phyloP scores from a whole-genome alignment of 2,329 filamentous ascomycete genomes.

The Fusarium hostae region DNA sequence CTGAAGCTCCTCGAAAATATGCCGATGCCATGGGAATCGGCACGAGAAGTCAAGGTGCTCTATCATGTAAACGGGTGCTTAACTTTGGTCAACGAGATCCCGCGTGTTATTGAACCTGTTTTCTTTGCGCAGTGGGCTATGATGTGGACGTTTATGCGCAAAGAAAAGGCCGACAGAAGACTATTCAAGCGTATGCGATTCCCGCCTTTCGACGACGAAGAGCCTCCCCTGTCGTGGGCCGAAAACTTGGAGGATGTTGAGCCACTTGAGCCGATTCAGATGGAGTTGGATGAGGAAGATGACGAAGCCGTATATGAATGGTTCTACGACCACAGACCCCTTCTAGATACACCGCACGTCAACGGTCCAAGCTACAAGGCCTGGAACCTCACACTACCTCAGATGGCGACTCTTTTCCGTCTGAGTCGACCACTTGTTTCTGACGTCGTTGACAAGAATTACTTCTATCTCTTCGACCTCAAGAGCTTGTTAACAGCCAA shows the following conservation, averaged over 20 bases:
- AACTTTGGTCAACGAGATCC: conserved; percentile 95
- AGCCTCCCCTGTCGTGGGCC: conserved; percentile 96
- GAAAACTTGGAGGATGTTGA: conserved; percentile 99
- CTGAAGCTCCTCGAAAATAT: conserved; percentile 98
- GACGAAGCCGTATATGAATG: conserved; percentile 93
- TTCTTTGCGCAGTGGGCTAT: conserved; percentile 99
- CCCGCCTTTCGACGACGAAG: conserved; percentile 97
- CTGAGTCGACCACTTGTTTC: conserved; percentile 90
- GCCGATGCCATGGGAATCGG: conserved; percentile 99
- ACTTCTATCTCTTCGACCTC: conserved; percentile 96
- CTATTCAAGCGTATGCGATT: conserved; percentile 99
- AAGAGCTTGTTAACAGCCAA: conserved; percentile 97
- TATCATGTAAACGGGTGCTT: conserved; percentile 98
- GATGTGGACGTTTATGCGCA: conserved; percentile 99
- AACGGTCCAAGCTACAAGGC: conserved; percentile 96
- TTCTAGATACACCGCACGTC: conserved; percentile 91
- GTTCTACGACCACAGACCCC: conserved; percentile 95
- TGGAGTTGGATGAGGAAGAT: conserved; percentile 96
- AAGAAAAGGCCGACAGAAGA: conserved; percentile 94
- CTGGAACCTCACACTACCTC: conserved; percentile 92
- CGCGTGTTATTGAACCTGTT: conserved; percentile 95
- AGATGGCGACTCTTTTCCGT: conserved; percentile 96
- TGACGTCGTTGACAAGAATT: conserved; percentile 94
- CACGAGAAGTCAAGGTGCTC: conserved; percentile 94
- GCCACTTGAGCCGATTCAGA: conserved; percentile 95